Base-by-base conservation (phyloP, 2,329 filamentous ascomycete genomes). In the Ophiosphaerella herpotricha region DNA sequence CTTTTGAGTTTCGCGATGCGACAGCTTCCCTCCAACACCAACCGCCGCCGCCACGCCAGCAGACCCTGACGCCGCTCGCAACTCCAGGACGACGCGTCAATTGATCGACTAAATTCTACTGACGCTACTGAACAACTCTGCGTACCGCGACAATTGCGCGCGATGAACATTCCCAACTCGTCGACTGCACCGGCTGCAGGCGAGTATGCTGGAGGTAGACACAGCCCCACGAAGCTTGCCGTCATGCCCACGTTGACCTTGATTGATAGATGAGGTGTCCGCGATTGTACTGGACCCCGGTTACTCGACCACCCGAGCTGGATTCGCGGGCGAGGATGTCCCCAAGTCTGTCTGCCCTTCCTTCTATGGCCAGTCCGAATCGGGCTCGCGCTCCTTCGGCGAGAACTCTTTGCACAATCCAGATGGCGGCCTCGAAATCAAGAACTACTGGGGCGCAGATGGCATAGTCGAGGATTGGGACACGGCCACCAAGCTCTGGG, bases 391-490 rank as follows among this genome's bases (percentile, higher is more conserved):
- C 57, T 75, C 94, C 51, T 97, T 92, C 66, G 94, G 94, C 76
- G 95, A 99, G 72, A 93, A 97, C 74, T 86, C 88, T 59, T 87
- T 97, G 55, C 85, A 89, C 67, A 85, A 90, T 39, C 89, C 92
- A 12, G 84, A 87, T 56, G 80, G 83, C 46, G 83, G 87, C 53
- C 82, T 96, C 61, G 89, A 96, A 61, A 87, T 97, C 57, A 86
- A 88, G 74, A 97, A 97, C 76, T 94, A 96, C 60, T 95, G 96
- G 84, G 87, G 86, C 66, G 83, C 84, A 64, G 92, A 97, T 66
- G 91, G 90, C 67, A 84, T 92, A 43, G 94, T 99, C 40, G 90
- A 97, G 73, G 92, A 99, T 74, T 99, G 94, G 94, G 94, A 99
- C 59, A 86, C 87, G 41, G 93, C 92, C 24, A 83, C 89, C 52